Conservation (phyloP, 2,329 filamentous ascomycete genomes). For the Aotearoamyces nothofagi region DNA sequence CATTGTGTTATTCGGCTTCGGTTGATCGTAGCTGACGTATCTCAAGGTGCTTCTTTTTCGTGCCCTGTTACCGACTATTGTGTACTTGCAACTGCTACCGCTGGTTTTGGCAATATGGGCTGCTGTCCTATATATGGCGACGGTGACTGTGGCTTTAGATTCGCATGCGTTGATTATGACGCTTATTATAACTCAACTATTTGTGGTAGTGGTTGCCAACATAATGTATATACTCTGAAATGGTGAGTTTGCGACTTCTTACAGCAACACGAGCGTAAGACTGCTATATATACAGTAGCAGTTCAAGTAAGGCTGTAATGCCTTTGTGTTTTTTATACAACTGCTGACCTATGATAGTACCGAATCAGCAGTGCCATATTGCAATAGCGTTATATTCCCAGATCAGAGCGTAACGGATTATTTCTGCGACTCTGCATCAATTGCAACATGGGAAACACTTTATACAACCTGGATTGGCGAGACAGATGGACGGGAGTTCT, state of each 20-base stretch:
- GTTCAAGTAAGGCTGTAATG: no score
- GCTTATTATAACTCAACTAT: not conserved
- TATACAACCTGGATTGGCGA: constrained; percentile 27
- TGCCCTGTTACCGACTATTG: no score
- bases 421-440: constrained; percentile 24
- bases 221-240: not conserved
- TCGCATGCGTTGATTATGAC: not conserved
- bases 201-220: not conserved
- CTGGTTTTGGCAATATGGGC: not conserved
- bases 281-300: no score
- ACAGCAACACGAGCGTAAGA: no score
- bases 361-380: constrained; percentile 21
- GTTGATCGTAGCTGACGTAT: no score
- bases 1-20: no score
- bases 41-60: no score
- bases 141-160: not conserved
- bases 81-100: no score
- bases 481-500: constrained; percentile 6
- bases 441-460: constrained; percentile 21
- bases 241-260: constrained; percentile 1
- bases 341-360: constrained; percentile 22
- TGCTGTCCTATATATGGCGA: not conserved
- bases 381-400: constrained; percentile 29
- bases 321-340: no score
- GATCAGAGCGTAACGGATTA: constrained; percentile 28